Evolutionary conservation across 495 filamentous ascomycete genomes (phyloP).

Genomic region (Penicillium psychrofluorescens): DNA sequence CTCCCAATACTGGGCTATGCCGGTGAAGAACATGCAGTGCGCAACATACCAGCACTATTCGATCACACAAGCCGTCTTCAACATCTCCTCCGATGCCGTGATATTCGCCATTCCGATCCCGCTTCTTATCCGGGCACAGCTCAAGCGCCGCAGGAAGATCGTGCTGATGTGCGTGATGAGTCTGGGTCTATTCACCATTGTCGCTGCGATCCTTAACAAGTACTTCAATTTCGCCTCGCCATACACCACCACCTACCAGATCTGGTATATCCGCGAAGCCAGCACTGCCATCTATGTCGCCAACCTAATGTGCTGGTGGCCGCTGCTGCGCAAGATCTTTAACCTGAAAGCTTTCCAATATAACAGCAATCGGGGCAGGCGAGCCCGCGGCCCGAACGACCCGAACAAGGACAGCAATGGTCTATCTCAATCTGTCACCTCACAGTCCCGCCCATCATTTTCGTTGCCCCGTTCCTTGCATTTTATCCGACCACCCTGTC

Average conservation of each 20-base stretch:
- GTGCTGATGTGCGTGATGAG: constrained; percentile 42
- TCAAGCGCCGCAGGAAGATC: constrained; percentile 45
- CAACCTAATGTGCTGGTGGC: constrained; percentile 60
- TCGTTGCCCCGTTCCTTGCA: constrained; percentile 9
- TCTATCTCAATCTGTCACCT: constrained; percentile 3
- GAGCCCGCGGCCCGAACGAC: constrained; percentile 7
- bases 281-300: constrained; percentile 55
- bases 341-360: constrained; percentile 25
- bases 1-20: constrained; percentile 52
- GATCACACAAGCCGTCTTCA: constrained; percentile 60
- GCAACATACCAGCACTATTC: constrained; percentile 43
- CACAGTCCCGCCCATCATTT: constrained; percentile 15
- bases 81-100: constrained; percentile 55
- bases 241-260: constrained; percentile 40
- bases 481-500: constrained; percentile 5
- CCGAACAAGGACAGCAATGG: constrained; percentile 11
- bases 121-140: constrained; percentile 45
- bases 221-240: constrained; percentile 56
- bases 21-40: constrained; percentile 27
- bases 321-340: constrained; percentile 48
- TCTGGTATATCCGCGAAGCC: constrained; percentile 62
- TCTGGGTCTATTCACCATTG: constrained; percentile 57
- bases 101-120: constrained; percentile 57
- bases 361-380: constrained; percentile 20
- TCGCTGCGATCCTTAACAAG: constrained; percentile 56